These are phyloP conservation scores for Candida ovalis DNA, from an alignment of 805 yeast species.

Conservation along the genomic window DNA sequence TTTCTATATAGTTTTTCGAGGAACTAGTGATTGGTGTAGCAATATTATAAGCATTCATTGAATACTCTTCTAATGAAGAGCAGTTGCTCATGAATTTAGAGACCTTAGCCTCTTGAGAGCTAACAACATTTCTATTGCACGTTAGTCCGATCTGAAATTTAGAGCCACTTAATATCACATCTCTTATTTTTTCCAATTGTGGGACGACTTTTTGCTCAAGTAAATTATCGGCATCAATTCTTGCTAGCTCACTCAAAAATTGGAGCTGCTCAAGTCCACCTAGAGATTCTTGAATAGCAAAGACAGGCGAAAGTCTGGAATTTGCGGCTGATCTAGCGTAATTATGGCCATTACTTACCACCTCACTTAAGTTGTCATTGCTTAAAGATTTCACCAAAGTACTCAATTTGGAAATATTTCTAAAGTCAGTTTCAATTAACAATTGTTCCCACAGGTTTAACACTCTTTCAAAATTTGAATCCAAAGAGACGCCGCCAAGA, in stretches of 20 bases:
- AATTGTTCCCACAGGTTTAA: slow-evolving; percentile 66
- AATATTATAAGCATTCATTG: slow-evolving; percentile 13
- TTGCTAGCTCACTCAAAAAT: slow-evolving; percentile 59
- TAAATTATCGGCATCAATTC: slow-evolving; percentile 45
- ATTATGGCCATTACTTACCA: slow-evolving; percentile 86
- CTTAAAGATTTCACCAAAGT: slow-evolving; percentile 70
- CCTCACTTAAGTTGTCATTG: slow-evolving; percentile 70
- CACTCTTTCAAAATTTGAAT: slow-evolving; percentile 56
- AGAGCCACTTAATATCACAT: slow-evolving; percentile 38
- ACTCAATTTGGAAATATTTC: slow-evolving; percentile 61
- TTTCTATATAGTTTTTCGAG: slow-evolving; percentile 47
- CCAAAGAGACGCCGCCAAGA: slow-evolving; percentile 66
- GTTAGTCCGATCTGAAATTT: slow-evolving; percentile 53
- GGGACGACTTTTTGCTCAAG: slow-evolving; percentile 61
- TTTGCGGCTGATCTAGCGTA: slow-evolving; percentile 70
- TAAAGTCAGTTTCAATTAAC: slow-evolving; percentile 64
- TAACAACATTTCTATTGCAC: slow-evolving; percentile 45
- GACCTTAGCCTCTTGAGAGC: slow-evolving; percentile 34
- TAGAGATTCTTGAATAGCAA: slow-evolving; percentile 57
- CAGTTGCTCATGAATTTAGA: slow-evolving; percentile 27
- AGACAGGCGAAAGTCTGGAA: slow-evolving; percentile 57
- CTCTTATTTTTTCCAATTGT: slow-evolving; percentile 50
- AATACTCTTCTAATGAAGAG: slow-evolving; percentile 6
- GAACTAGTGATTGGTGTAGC: background rate
- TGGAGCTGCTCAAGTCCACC: slow-evolving; percentile 77